Evolutionary conservation across 2,329 filamentous ascomycete genomes (phyloP), one percentile per base, ranked within the genome.

Genomic region (Penicillium sp.): DNA sequence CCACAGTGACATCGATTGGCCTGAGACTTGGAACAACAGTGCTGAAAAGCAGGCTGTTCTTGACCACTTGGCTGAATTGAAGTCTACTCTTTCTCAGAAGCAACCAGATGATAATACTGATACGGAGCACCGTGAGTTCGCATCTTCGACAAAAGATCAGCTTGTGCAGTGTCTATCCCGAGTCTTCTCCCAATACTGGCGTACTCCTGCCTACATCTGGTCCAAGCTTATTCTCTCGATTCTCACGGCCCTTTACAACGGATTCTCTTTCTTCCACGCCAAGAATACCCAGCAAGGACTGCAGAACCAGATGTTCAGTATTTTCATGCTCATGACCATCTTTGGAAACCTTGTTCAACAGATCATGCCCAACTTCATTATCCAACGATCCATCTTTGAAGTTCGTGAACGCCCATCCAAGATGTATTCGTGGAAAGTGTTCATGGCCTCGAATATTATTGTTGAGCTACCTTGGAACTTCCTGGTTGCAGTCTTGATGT

Each of bases 141-240:
- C 92, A 3, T 90, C 90, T 5, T 85, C 89, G 0, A 91, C 96
- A 70, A 68, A 64, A 39, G 69, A 79, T 8, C 92, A 96, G 73
- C 77, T 93, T 44, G 77, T 75, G 55, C 82, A 87, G 69, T 90
- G 91, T 55, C 82, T 85, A 19, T 73, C 83, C 63, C 90, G 92
- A 67, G 89, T 95, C 26, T 95, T 95, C 80, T 85, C 93, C 70
- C 91, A 96, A 73, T 96, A 95, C 82, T 96, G 92, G 91, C 89
- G 92, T 58, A 93, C 88, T 0, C 92, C 92, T 0, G 84, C 87
- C 5, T 96, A 96, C 79, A 93, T 96, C 74, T 96, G 93, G 79
- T 88, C 90, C 67, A 96, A 96, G 80, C 71, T 82, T 0, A 78
- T 82, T 2, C 86, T 96, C 22, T 91, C 87, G 70, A 77, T 83